A percentile compares a stretch with the other conserved stretches of the same genome.
Conservation (phyloP, 2,329 filamentous ascomycete genomes). For the Davidsoniella australis region DNA sequence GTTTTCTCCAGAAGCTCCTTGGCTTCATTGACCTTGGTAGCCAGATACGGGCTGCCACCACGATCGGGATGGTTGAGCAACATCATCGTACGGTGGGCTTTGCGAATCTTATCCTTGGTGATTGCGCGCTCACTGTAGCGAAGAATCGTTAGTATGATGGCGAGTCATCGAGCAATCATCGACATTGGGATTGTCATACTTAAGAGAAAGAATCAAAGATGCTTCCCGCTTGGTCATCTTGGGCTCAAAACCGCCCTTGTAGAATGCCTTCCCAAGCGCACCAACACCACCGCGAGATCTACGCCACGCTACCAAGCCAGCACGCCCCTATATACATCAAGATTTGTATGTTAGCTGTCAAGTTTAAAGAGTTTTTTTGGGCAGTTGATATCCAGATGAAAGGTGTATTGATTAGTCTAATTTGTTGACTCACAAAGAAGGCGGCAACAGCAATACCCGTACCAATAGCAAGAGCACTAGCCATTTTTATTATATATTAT, state of each 20-base stretch:
- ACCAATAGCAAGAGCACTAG: constrained; percentile 29
- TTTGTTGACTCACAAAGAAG: constrained; percentile 27
- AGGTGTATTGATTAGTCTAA: constrained; percentile 11
- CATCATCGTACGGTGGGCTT: constrained; percentile 91
- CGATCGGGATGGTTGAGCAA: constrained; percentile 95
- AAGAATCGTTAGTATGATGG: not conserved
- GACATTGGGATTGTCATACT: constrained; percentile 34
- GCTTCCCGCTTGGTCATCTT: constrained; percentile 91
- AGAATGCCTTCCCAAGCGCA: constrained; percentile 77
- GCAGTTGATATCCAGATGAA: too few species aligned
- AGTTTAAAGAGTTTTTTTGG: too few species aligned
- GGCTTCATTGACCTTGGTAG: constrained; percentile 95
- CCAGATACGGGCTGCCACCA: constrained; percentile 87
- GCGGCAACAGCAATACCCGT: constrained; percentile 33
- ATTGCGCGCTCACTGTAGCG: constrained; percentile 58
- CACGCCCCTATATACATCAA: constrained; percentile 51
- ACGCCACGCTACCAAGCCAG: constrained; percentile 75
- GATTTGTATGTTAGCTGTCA: not conserved
- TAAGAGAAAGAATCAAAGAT: constrained; percentile 73
- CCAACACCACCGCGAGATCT: constrained; percentile 63
- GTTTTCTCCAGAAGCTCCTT: constrained; percentile 89
- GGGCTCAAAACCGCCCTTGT: constrained; percentile 95
- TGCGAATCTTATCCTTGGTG: constrained; percentile 85
- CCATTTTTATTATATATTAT: constrained; percentile 19
- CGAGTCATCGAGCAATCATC: constrained; percentile 11